Evolutionary conservation across 768 basidiomycete genomes (phyloP).

Genomic region (Calocera cornea): DNA sequence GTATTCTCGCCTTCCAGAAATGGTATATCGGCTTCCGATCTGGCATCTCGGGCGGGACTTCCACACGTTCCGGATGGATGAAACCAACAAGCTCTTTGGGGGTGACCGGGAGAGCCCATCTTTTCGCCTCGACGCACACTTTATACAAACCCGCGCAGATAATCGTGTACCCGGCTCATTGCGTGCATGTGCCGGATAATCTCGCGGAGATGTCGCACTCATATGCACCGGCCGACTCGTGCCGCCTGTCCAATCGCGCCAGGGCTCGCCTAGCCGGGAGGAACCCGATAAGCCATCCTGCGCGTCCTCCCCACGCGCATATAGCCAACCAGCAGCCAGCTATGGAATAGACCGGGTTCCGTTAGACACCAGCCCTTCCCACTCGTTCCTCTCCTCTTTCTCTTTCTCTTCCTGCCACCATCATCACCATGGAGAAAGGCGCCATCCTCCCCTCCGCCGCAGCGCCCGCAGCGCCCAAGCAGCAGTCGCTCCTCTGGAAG

Average conservation of each 20-base stretch:
- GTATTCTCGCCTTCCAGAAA: background rate
- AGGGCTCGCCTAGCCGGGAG: background rate
- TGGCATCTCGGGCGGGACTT: too few relatives aligned
- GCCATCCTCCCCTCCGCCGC: background rate
- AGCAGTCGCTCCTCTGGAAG: background rate
- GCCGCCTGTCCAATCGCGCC: constrained; percentile 1
- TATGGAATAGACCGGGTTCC: background rate
- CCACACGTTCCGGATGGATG: too few relatives aligned
- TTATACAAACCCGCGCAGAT: too few relatives aligned
- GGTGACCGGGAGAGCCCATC: too few relatives aligned
- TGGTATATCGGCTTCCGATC: background rate
- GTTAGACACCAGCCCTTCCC: background rate
- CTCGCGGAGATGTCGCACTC: background rate
- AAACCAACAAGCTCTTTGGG: too few relatives aligned
- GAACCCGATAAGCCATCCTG: constrained; percentile 2
- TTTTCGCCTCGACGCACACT: too few relatives aligned
- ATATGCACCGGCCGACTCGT: too few relatives aligned
- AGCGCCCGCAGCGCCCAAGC: background rate
- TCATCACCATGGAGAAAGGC: background rate
- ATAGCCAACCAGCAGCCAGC: background rate
- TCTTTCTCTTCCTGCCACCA: background rate
- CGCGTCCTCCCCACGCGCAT: background rate
- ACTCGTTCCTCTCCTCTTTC: background rate
- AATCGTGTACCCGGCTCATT: too few relatives aligned
- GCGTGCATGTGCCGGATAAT: too few relatives aligned